Evolutionary conservation across 495 filamentous ascomycete species (phyloP), one percentile per base, ranked within the genome.

Genomic region (Apiosordaria backusii): DNA sequence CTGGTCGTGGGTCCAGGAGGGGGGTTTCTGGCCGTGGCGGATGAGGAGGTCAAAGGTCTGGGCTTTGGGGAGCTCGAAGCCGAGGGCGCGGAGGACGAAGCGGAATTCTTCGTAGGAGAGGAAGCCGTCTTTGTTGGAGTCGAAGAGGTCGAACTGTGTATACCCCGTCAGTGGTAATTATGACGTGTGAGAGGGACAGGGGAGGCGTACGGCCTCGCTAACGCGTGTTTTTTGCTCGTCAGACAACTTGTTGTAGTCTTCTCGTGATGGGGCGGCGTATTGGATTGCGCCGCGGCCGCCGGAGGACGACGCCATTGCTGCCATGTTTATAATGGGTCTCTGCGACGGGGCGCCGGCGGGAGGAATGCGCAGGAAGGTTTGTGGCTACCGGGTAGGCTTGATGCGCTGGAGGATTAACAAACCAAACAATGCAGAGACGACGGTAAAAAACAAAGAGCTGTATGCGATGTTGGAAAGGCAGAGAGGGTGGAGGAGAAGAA

Each of bases 31-130:
- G 21, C 70, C 74, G 69, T 78, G 73, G 52, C 75, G 71, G 58
- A 74, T 66, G 57, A 78, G 68, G 35, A 75, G 69, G 25, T 76
- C 74, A 70, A 72, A 78, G n/a, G 76, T 78, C 63, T 76, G 73
- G 50, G 68, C 57, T 63, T 78, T 78, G 66, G 76, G 74, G 24
- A 78, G 74, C 65, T 78, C 93, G 84, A 98, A 98, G 70, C 94
- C 94, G 18, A 98, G 88, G 6, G 94, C 94, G 80, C 96, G 95
- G 75, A 97, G 92, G 66, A 95, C 92, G 82, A 97, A 96, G 81
- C 95, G 93, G 76, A 98, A 91, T 78, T 98, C 94, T 78, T 97
- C 93, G 86, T 97, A 97, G 78, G 97, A 93, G 69, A 98, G 92
- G 71, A 90, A 85, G 61, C 87, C 85, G 82, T 98, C 93, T 79